Percentiles rank a stretch among this genome's conserved stretches.
Conservation (phyloP, 306 rosid genomes). For the Vachellia collinsii region DNA sequence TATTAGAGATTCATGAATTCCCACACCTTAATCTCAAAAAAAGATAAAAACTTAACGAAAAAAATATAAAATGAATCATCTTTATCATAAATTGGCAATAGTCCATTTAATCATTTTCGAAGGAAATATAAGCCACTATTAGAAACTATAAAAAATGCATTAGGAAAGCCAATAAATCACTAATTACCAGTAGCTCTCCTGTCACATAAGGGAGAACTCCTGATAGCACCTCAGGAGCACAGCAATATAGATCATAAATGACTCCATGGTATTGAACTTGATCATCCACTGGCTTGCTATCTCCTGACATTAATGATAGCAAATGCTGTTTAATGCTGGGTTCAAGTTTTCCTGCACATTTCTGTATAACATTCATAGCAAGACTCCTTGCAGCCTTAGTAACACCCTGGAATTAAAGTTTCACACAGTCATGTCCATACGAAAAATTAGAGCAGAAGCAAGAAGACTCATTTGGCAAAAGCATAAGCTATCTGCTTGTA, state of each 20-base stretch:
- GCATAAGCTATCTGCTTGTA: constrained; percentile 32
- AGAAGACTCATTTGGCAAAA: background rate
- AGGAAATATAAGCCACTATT: background rate
- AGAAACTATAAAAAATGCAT: constrained; percentile 31
- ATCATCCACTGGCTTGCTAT: constrained; percentile 59
- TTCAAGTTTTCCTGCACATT: constrained; percentile 86
- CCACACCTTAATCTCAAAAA: constrained; percentile 15
- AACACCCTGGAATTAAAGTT: constrained; percentile 65
- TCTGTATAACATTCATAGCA: constrained; percentile 94
- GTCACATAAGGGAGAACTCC: constrained; percentile 90
- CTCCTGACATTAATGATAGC: constrained; percentile 90
- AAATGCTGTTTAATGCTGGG: constrained; percentile 78
- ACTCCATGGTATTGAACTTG: constrained; percentile 78
- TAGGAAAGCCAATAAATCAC: constrained; percentile 33
- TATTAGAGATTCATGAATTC: constrained; percentile 31
- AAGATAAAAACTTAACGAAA: background rate
- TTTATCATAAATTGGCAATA: constrained; percentile 19
- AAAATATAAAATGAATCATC: constrained; percentile 29
- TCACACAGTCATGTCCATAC: constrained; percentile 22
- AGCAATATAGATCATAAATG: constrained; percentile 87
- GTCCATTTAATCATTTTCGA: constrained; percentile 2
- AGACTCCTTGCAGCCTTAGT: constrained; percentile 91
- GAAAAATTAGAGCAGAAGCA: background rate
- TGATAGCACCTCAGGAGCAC: constrained; percentile 81
- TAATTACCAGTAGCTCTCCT: constrained; percentile 92